phyloP scores from a whole-genome alignment of 805 yeast genomes.

The Danielozyma ontarioensis region DNA sequence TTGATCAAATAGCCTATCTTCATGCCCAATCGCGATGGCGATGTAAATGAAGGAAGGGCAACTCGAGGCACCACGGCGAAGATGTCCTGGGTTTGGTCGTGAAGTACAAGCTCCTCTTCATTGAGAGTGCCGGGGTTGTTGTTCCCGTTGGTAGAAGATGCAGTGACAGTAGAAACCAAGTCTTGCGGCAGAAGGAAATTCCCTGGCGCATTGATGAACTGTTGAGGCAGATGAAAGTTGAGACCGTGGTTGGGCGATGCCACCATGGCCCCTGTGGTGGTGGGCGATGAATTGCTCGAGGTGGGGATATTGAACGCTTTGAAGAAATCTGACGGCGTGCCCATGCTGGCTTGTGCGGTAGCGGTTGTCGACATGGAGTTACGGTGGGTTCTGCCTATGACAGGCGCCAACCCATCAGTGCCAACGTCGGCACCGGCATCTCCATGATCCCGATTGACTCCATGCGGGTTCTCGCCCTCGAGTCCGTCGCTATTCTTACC shows the following conservation, averaged over 20 bases:
- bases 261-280: conserved; percentile 14
- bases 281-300: conserved; percentile 20
- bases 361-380: neutral
- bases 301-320: conserved; percentile 10
- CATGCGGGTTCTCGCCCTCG: conserved; percentile 4
- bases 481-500: conserved; percentile 15
- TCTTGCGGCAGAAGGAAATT: conserved; percentile 30
- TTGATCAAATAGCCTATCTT: conserved; percentile 65
- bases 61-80: conserved; percentile 55
- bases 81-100: conserved; percentile 46
- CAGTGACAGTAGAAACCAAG: conserved; percentile 4
- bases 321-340: conserved; percentile 11
- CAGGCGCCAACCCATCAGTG: conserved; percentile 11
- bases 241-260: conserved; percentile 29
- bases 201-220: conserved; percentile 27
- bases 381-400: neutral
- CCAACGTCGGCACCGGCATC: conserved; percentile 8
- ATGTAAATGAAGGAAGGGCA: conserved; percentile 63
- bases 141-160: conserved; percentile 1
- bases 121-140: neutral
- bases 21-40: conserved; percentile 65
- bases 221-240: conserved; percentile 33
- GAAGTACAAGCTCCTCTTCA: conserved; percentile 26
- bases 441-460: conserved; percentile 5
- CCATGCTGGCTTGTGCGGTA: neutral